phyloP scores from a whole-genome alignment of 2,329 filamentous ascomycete genomes.

The Periconia sp. region DNA sequence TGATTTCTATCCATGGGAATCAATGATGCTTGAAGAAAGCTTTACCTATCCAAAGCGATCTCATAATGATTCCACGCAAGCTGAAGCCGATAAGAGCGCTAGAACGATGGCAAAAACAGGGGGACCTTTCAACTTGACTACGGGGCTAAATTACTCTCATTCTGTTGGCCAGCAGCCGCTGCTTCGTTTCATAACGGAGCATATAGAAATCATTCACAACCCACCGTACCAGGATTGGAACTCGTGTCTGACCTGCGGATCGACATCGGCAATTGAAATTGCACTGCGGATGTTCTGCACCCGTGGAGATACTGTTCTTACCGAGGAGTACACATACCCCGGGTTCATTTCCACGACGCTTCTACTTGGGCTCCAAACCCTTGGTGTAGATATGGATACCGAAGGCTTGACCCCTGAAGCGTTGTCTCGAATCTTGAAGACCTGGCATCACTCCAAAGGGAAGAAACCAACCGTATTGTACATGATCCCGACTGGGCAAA shows the following conservation, averaged over 20 bases:
- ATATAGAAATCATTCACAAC: constrained; percentile 33
- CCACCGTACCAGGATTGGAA: constrained; percentile 41
- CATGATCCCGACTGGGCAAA: constrained; percentile 39
- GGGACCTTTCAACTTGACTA: too few relatives aligned
- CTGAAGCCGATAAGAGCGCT: too few relatives aligned
- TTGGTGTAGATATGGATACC: constrained; percentile 36
- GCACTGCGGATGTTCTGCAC: constrained; percentile 34
- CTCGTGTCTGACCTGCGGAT: constrained; percentile 32
- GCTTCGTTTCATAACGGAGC: constrained; percentile 33
- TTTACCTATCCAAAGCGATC: too few relatives aligned
- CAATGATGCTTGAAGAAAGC: too few relatives aligned
- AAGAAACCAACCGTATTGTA: constrained; percentile 34
- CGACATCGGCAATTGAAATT: constrained; percentile 38
- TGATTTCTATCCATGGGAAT: too few relatives aligned
- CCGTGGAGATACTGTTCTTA: constrained; percentile 24
- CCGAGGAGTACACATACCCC: constrained; percentile 35
- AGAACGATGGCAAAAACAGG: too few relatives aligned
- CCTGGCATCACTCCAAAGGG: constrained; percentile 28
- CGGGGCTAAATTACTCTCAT: too few relatives aligned
- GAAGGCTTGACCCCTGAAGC: constrained; percentile 29
- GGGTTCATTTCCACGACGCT: constrained; percentile 28
- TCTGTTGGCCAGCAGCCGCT: too few relatives aligned
- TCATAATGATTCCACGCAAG: too few relatives aligned
- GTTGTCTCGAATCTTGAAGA: constrained; percentile 24
- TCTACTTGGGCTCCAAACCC: constrained; percentile 28